Base-by-base conservation (phyloP, 768 basidiomycete species). In the Mrakia blollopis region DNA sequence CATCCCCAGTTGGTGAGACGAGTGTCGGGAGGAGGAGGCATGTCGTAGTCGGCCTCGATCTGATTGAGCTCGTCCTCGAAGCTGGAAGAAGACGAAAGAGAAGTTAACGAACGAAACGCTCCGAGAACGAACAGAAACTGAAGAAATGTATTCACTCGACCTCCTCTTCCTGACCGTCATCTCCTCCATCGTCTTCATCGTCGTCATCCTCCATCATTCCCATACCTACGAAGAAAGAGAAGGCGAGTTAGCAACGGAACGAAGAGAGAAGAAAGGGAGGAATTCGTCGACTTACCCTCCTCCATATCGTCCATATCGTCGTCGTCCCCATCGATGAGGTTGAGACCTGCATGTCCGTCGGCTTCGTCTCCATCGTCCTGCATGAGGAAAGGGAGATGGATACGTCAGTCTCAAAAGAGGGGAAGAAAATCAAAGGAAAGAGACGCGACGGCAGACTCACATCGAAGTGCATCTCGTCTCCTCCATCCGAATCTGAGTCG, bases 401-500 rank as follows among this genome's bases (percentile, higher is more conserved):
- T 35, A 30, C 61, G 23, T 32, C 14, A 50, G 47, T 21, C 2
- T 21, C 47, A 18, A 50, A 21, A 16, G 4, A 41, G 11, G 39
- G 18, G 5, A 21, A 50, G 18, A 18, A 16, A 35, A 35, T 13
- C 13, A 69, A 41, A 44, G 25, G 44, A 25, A 37, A 44, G 37
- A 44, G 18, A 41, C n/a, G 5, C 47, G 70, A n/a, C 14, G 7
- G 54, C n/a, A 32, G 9, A 74, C 77, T 74, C 28, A 78, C 77
- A 44, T 74, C 73, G 67, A 70, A 78, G 52, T 74, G 52, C 73
- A 89, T 83, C 28, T 88, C 91, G 62, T 81, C 80, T 1, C 88
- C 90, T 44, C 88, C 89, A 4, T 88, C 90, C 32, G 69, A 71
- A 9, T 79, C 77, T 3, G 71, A 61, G 6, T 85, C 88, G 39